Conservation (phyloP, 306 rosid species). For the Dryas alaskensis region DNA sequence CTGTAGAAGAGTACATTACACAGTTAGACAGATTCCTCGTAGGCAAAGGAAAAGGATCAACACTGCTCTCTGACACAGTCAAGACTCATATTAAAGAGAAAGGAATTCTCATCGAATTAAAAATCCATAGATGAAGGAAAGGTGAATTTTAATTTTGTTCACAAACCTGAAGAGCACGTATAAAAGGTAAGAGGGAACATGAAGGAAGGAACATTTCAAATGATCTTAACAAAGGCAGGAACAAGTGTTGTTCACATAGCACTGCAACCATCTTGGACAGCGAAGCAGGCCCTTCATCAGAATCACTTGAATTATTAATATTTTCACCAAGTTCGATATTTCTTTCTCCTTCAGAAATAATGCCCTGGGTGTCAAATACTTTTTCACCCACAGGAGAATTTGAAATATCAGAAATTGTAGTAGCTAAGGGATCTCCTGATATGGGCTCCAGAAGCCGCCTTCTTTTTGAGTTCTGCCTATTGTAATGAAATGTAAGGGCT, state of each 20-base stretch:
- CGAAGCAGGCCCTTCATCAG: constrained; percentile 65
- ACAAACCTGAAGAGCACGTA: constrained; percentile 93
- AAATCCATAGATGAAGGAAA: constrained; percentile 9
- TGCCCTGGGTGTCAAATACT: constrained; percentile 40
- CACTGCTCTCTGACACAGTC: neutral
- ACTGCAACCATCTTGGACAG: constrained; percentile 94
- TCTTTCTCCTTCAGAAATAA: constrained; percentile 40
- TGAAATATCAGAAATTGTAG: constrained; percentile 37
- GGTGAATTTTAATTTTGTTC: constrained; percentile 25
- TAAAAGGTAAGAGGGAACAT: constrained; percentile 78
- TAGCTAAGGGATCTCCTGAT: constrained; percentile 36
- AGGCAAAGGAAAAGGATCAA: neutral
- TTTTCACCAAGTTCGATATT: constrained; percentile 35
- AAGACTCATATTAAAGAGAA: neutral
- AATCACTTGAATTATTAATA: constrained; percentile 36
- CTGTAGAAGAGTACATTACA: neutral
- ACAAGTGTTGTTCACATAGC: constrained; percentile 82
- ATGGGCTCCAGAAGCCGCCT: constrained; percentile 62
- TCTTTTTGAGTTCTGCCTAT: constrained; percentile 73
- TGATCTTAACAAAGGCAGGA: constrained; percentile 88
- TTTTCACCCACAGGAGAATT: constrained; percentile 42
- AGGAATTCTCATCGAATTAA: constrained; percentile 17
- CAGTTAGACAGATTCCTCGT: neutral
- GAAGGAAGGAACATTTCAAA: constrained; percentile 98
- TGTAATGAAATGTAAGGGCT: constrained; percentile 70